Evolutionary conservation across 495 filamentous ascomycete genomes (phyloP).

Genomic region (Aeminium ludgeri): DNA sequence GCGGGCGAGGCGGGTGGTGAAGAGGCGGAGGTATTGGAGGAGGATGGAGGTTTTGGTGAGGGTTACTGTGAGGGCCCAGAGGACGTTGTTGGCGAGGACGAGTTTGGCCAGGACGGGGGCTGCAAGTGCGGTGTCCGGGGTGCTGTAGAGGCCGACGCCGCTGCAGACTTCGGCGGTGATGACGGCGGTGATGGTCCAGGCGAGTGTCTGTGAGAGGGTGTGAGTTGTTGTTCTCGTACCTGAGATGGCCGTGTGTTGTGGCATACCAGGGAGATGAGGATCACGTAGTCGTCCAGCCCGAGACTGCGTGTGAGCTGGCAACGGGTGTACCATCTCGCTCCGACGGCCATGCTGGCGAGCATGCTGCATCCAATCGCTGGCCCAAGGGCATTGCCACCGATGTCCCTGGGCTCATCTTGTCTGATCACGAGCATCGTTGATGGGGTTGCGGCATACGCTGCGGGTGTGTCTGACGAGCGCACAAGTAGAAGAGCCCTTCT

Average conservation of each 20-base stretch:
- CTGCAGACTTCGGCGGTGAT: slow-evolving; percentile 9
- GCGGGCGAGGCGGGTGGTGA: slow-evolving; percentile 6
- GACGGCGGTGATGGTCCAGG: slow-evolving; percentile 10
- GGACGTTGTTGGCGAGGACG: slow-evolving; percentile 18
- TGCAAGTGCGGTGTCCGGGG: not conserved
- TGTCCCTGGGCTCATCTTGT: too few species aligned
- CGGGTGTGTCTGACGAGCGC: too few species aligned
- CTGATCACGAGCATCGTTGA: too few species aligned
- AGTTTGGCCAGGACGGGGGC: slow-evolving; percentile 12
- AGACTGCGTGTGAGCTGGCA: slow-evolving; percentile 10
- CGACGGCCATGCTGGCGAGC: slow-evolving; percentile 12
- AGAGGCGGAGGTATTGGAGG: slow-evolving; percentile 21
- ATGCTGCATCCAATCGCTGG: slow-evolving; percentile 9
- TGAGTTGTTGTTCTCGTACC: too few species aligned
- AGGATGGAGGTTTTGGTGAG: slow-evolving; percentile 23
- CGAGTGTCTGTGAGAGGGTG: slow-evolving; percentile 5
- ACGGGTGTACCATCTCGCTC: slow-evolving; percentile 17
- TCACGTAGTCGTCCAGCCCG: slow-evolving; percentile 19
- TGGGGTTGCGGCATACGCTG: too few species aligned
- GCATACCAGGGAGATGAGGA: slow-evolving; percentile 17
- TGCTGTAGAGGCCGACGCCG: slow-evolving; percentile 4
- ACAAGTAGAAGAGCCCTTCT: too few species aligned
- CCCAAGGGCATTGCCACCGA: slow-evolving; percentile 16
- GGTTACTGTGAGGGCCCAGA: slow-evolving; percentile 19
- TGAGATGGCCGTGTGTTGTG: too few species aligned